Base-by-base conservation (phyloP, 805 yeast species). In the Starmerella scarabaei region DNA sequence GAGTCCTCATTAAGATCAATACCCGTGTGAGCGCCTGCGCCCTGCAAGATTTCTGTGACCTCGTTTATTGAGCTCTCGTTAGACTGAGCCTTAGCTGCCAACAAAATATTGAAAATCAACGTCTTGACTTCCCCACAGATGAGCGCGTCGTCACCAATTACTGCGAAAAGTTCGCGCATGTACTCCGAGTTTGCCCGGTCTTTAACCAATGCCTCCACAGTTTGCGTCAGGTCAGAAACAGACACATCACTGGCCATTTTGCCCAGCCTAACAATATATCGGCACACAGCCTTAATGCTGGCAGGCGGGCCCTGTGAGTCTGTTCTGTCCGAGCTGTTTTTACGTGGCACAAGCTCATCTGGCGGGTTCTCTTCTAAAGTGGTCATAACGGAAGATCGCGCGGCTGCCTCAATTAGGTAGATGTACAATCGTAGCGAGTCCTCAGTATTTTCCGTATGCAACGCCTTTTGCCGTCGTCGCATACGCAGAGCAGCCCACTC, bases 401-500 rank as follows among this genome's bases (percentile, higher is more conserved):
- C 52, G 3, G 46, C 48, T 2, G 55, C 53, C 32, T 51, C 55
- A 12, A 52, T 38, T n/a, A 51, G 38, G 36, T 38, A 51, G 2
- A 47, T 33, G 36, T 41, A 44, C 24, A 49, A 27, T 31, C 37
- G 26, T 14, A 47, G 31, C 5, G 45, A 27, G n/a, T 37, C 30
- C 1, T 39, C 19, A 12, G 33, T 3, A 8, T 18, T 12, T 3
- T n/a, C 9, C 11, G 30, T 12, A 5, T 27, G n/a, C 18, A 49
- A 36, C n/a, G 49, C 52, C 11, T 49, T 44, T 28, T 51, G 54
- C 18, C 56, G 35, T 2, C 54, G 40, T 6, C 52, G 47, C 44
- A 47, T 40, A 9, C 59, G 48, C 35, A 55, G 37, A n/a, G 52
- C 40, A 1, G 57, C 51, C 60, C 60, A 57, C 30, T 53, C 49